Conservation (phyloP, 257 asterid species). For the Knoxia roxburghii region DNA sequence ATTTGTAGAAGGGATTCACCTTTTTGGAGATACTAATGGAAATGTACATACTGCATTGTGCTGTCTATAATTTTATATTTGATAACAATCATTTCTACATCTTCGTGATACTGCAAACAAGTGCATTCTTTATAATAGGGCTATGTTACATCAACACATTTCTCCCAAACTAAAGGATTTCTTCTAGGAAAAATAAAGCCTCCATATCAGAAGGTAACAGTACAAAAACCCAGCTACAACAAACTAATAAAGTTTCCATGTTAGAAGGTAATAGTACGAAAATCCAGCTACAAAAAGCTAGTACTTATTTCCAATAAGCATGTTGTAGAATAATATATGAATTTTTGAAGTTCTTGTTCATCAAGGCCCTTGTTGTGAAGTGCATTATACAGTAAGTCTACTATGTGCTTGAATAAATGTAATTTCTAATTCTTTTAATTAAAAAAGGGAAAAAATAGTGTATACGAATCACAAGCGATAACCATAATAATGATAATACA, state of each 20-base stretch:
- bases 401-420: too few relatives aligned
- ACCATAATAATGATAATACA: too few relatives aligned
- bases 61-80: constrained; percentile 61
- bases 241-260: too few relatives aligned
- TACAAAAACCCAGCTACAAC: not conserved
- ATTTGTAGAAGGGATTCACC: too few relatives aligned
- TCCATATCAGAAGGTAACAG: too few relatives aligned
- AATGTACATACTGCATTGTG: constrained; percentile 73
- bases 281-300: not conserved
- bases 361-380: constrained; percentile 7
- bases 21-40: too few relatives aligned
- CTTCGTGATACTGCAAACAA: constrained; percentile 71
- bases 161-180: constrained; percentile 52
- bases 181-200: too few relatives aligned
- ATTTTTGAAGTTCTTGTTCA: not conserved
- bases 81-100: constrained; percentile 63
- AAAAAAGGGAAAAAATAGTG: too few relatives aligned
- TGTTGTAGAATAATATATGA: not conserved
- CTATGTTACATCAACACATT: constrained; percentile 64
- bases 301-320: not conserved
- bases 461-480: too few relatives aligned
- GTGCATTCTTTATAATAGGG: constrained; percentile 71
- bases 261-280: constrained; percentile 12
- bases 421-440: too few relatives aligned
- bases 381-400: too few relatives aligned